A percentile compares a stretch with the other conserved stretches of the same genome.
Evolutionary conservation across 768 basidiomycete species (phyloP).

Genomic region (Agrocybe chaxingu): DNA sequence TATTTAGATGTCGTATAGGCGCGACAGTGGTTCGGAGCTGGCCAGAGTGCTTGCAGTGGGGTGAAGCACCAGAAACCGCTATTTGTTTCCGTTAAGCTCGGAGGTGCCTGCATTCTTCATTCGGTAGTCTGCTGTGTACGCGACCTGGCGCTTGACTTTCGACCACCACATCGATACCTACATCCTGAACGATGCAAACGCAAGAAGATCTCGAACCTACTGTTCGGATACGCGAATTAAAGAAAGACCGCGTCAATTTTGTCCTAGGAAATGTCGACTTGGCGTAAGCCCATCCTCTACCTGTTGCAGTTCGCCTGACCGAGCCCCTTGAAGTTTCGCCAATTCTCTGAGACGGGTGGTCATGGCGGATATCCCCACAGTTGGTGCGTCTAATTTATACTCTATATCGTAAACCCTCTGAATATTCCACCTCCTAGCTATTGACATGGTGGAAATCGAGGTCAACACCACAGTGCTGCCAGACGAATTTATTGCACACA

Average conservation of each 20-base stretch:
- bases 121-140: too few species aligned
- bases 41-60: too few species aligned
- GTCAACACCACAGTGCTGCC: constrained; percentile 90
- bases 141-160: too few species aligned
- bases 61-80: too few species aligned
- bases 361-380: constrained; percentile 95
- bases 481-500: constrained; percentile 96
- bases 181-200: constrained; percentile 28
- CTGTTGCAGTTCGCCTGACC: not conserved
- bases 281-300: constrained; percentile 54
- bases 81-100: too few species aligned
- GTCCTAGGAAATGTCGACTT: constrained; percentile 95
- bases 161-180: too few species aligned
- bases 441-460: constrained; percentile 93
- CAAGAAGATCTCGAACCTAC: constrained; percentile 57
- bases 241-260: constrained; percentile 85
- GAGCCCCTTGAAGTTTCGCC: constrained; percentile 61
- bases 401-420: not conserved
- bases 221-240: constrained; percentile 81
- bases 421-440: constrained; percentile 52
- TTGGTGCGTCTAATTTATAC: constrained; percentile 56
- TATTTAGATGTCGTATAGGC: too few species aligned
- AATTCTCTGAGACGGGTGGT: constrained; percentile 92
- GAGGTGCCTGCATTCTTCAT: too few species aligned
- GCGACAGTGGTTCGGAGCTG: too few species aligned